Conservation (phyloP, 208 protist species). For the Phytomonas sp. region DNA sequence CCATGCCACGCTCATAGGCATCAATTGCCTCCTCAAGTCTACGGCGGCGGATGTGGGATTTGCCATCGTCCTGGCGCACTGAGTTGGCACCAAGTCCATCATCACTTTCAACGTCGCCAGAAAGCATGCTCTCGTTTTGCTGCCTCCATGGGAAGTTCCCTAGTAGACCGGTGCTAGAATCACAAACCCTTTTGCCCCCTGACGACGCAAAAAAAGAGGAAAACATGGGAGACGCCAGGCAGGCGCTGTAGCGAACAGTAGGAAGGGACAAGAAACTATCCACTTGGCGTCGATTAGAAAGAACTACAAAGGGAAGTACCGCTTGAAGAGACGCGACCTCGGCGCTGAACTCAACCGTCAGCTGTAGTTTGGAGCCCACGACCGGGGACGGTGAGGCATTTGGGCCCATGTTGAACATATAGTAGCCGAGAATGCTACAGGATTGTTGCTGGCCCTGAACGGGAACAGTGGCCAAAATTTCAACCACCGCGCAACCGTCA, state of each 20-base stretch:
- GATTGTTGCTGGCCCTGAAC: neutral
- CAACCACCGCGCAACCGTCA: slow-evolving; percentile 73
- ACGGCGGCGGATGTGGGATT: slow-evolving; percentile 44
- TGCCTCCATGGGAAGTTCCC: slow-evolving; percentile 64
- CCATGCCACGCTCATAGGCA: slow-evolving; percentile 76
- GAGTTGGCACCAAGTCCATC: slow-evolving; percentile 23
- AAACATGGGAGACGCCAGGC: slow-evolving; percentile 3
- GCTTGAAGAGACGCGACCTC: slow-evolving; percentile 32
- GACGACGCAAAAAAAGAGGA: neutral
- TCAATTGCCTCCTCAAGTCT: slow-evolving; percentile 79
- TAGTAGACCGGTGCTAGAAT: slow-evolving; percentile 26
- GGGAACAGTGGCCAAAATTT: slow-evolving; percentile 24
- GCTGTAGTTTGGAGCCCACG: slow-evolving; percentile 37
- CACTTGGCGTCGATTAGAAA: slow-evolving; percentile 40
- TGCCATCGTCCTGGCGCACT: slow-evolving; percentile 11
- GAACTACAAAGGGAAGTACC: slow-evolving; percentile 58
- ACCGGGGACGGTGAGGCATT: slow-evolving; percentile 21
- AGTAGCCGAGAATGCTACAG: slow-evolving; percentile 64
- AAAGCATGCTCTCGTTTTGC: slow-evolving; percentile 6
- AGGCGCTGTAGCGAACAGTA: neutral
- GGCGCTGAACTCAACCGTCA: slow-evolving; percentile 62
- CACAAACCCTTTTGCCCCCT: neutral
- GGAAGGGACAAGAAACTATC: slow-evolving; percentile 30
- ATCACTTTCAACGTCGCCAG: slow-evolving; percentile 17
- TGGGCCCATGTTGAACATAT: slow-evolving; percentile 33